These are phyloP conservation scores for Botrytis galanthina DNA, from an alignment of 2,329 filamentous ascomycete genomes.

Conservation along the genomic window DNA sequence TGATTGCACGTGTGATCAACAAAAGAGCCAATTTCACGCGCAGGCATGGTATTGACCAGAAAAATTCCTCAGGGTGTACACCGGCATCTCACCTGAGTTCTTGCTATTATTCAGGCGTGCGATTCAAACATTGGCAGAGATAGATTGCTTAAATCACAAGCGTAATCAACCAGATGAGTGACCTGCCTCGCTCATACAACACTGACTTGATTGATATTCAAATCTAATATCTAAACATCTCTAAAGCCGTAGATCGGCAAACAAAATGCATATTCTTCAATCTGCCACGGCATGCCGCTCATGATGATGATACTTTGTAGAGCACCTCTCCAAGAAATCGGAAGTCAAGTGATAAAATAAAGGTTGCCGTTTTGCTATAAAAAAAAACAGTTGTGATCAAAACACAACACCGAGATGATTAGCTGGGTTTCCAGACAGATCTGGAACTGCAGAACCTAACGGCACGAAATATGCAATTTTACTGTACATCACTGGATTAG, in stretches of 20 bases:
- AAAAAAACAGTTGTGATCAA: neutral
- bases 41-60: rapidly evolving
- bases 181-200: neutral
- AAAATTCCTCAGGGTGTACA: neutral
- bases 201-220: neutral
- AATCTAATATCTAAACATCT: neutral
- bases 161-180: neutral
- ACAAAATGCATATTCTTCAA: neutral
- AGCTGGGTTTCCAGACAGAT: neutral
- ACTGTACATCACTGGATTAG: no score
- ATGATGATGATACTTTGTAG: neutral
- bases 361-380: neutral
- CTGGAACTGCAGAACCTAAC: neutral
- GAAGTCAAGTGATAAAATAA: neutral
- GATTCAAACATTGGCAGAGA: neutral
- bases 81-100: neutral
- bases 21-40: neutral
- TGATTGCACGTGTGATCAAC: neutral
- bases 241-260: neutral
- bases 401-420: neutral
- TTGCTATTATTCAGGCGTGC: neutral
- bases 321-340: rapidly evolving
- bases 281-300: neutral
- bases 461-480: no score
- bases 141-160: neutral